Percentiles rank a stretch among this genome's conserved stretches.
Conservation (phyloP, 306 rosid genomes). For the Cucurbita moschata region DNA sequence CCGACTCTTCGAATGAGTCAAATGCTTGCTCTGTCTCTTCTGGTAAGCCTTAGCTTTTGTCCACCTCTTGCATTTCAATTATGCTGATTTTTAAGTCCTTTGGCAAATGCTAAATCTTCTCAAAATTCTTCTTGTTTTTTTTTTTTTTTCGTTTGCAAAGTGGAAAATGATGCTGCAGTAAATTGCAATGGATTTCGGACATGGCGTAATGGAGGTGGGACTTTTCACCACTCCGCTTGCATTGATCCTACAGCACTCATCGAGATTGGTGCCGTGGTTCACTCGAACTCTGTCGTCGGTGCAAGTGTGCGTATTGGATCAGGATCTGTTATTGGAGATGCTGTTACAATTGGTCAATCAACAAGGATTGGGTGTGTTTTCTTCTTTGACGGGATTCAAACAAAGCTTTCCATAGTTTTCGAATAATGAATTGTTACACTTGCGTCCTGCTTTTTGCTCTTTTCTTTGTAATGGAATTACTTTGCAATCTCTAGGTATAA, state of each 20-base stretch:
- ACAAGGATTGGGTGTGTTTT: slow-evolving; percentile 44
- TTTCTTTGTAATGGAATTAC: background rate
- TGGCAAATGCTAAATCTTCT: background rate
- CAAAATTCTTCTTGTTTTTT: too few species aligned
- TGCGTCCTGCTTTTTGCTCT: background rate
- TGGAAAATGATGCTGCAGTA: slow-evolving; percentile 22
- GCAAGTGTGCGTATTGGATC: slow-evolving; percentile 46
- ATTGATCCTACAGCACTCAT: slow-evolving; percentile 52
- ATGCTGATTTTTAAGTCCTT: background rate
- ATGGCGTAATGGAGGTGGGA: slow-evolving; percentile 83
- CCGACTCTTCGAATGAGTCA: background rate
- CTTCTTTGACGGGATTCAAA: background rate
- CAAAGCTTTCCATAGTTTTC: background rate
- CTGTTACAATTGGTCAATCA: slow-evolving; percentile 48
- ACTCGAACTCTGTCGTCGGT: slow-evolving; percentile 47
- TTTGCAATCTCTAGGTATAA: slow-evolving; percentile 41
- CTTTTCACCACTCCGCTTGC: slow-evolving; percentile 46
- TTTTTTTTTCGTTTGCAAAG: background rate
- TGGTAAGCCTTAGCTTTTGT: background rate
- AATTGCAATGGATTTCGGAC: slow-evolving; percentile 24
- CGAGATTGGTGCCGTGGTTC: slow-evolving; percentile 70
- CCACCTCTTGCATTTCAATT: background rate
- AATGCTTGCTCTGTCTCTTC: background rate
- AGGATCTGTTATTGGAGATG: slow-evolving; percentile 72
- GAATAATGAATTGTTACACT: background rate